Evolutionary conservation across 2,329 filamentous ascomycete genomes (phyloP).

Genomic region (Penicillium sp.): DNA sequence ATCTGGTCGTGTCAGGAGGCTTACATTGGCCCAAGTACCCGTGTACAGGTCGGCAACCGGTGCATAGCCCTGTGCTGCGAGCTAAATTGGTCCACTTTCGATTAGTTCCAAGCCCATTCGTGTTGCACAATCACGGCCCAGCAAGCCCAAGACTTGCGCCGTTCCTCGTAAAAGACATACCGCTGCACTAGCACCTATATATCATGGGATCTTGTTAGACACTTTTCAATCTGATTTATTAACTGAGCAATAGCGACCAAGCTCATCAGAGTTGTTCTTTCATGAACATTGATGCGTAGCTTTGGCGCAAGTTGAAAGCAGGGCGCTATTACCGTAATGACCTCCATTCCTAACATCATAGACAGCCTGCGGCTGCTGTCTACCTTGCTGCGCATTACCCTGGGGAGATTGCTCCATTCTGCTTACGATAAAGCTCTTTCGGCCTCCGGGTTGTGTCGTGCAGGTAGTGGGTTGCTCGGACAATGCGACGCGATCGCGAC

Average conservation of each 20-base stretch:
- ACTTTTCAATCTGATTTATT: neutral
- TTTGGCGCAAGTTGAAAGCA: constrained; percentile 1
- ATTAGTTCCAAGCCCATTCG: constrained; percentile 11
- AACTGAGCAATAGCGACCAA: neutral
- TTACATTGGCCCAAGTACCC: constrained; percentile 90
- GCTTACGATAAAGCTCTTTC: constrained; percentile 4
- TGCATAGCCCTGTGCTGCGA: constrained; percentile 80
- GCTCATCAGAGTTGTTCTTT: neutral
- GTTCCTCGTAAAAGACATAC: constrained; percentile 47
- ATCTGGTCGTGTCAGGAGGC: constrained; percentile 28
- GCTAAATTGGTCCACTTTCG: constrained; percentile 49
- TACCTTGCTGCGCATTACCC: constrained; percentile 55
- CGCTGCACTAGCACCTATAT: constrained; percentile 62
- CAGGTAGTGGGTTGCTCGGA: neutral
- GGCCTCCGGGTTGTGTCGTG: neutral
- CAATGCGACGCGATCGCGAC: constrained; percentile 12
- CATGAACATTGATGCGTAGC: neutral
- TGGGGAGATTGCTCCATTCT: constrained; percentile 56
- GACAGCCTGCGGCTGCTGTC: constrained; percentile 60
- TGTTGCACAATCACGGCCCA: constrained; percentile 1
- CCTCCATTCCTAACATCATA: constrained; percentile 72
- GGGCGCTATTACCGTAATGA: constrained; percentile 64
- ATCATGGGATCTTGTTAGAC: constrained; percentile 14
- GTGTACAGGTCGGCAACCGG: constrained; percentile 89
- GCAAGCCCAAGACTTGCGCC: neutral